Evolutionary conservation across 257 asterid species (phyloP).

Genomic region (Solanum virginianum): DNA sequence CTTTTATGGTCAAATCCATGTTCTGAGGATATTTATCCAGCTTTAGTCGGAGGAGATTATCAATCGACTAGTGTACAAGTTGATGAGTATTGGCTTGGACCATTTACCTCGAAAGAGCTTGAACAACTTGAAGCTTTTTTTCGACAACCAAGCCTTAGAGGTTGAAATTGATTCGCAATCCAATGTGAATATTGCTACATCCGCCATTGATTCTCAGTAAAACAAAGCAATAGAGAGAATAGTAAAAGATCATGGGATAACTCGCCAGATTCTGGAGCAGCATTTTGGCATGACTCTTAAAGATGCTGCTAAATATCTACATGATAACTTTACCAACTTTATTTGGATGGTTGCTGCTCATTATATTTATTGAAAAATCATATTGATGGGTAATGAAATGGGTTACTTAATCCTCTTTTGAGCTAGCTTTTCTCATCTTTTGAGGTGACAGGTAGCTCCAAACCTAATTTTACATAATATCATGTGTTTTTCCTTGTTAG

Average conservation of each 20-base stretch:
- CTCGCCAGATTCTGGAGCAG: not conserved
- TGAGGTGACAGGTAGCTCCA: too few relatives aligned
- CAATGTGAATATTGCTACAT: not conserved
- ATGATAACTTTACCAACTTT: not conserved
- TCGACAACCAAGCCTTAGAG: not conserved
- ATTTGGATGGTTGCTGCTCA: too few relatives aligned
- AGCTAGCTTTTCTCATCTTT: too few relatives aligned
- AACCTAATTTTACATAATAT: too few relatives aligned
- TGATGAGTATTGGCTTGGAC: not conserved
- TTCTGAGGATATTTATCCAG: too few relatives aligned
- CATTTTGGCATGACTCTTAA: not conserved
- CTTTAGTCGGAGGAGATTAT: too few relatives aligned
- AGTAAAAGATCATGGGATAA: not conserved
- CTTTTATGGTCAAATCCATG: too few relatives aligned
- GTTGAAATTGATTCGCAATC: not conserved
- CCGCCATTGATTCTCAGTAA: not conserved
- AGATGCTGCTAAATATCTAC: not conserved
- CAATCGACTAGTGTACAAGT: too few relatives aligned
- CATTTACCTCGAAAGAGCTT: not conserved
- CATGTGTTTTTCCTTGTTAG: too few relatives aligned
- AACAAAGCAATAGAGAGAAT: not conserved
- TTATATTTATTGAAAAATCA: too few relatives aligned
- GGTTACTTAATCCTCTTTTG: too few relatives aligned
- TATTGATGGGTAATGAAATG: too few relatives aligned
- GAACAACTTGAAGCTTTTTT: not conserved